Evolutionary conservation across 2,329 filamentous ascomycete species (phyloP), one percentile per base, ranked within the genome.

Genomic region (Cadophora sp.): DNA sequence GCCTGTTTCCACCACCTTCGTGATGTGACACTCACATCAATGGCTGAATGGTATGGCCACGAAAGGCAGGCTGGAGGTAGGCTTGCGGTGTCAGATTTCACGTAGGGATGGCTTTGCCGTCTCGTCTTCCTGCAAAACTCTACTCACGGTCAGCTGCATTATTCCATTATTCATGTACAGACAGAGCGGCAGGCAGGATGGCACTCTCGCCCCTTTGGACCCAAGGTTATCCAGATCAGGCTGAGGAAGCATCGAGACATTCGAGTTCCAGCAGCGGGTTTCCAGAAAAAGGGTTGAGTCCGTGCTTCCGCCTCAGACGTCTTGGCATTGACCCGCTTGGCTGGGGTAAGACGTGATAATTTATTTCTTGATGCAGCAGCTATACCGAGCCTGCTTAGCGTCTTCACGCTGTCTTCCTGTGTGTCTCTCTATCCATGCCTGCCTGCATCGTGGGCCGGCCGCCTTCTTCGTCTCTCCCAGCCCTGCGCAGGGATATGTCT

Each of bases 281-380:
- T 71, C 65, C 63, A 70, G 69, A 66, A 69, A 66, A 67, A 66
- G 62, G 68, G 66, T 63, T 67, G 59, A 46, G 70, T 70, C 68
- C 66, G 70, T 72, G 68, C 70, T 66, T 63, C 61, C 67, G 62
- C 69, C 62, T 71, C 65, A 67, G 19, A 62, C 48, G 27, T 46
- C 58, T 68, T 69, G 48, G 37, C 58, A 19, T 62, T 64, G 56
- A 48, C 43, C 63, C 46, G 65, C n/a, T 63, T 66, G 53, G 62
- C 55, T 68, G 63, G 68, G 65, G 51, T 66, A 46, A 22, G 59
- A 43, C 16, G 26, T 40, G 9, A 43, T 55, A 55, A 55, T 55
- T 55, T 55, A 55, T 55, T 37, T 58, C 29, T 58, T 37, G 29
- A 58, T 37, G 55, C 29, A 37, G 55, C 55, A 58, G 55, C 55